phyloP scores from a whole-genome alignment of 495 filamentous ascomycete genomes.

The Glarea lozoyensis region DNA sequence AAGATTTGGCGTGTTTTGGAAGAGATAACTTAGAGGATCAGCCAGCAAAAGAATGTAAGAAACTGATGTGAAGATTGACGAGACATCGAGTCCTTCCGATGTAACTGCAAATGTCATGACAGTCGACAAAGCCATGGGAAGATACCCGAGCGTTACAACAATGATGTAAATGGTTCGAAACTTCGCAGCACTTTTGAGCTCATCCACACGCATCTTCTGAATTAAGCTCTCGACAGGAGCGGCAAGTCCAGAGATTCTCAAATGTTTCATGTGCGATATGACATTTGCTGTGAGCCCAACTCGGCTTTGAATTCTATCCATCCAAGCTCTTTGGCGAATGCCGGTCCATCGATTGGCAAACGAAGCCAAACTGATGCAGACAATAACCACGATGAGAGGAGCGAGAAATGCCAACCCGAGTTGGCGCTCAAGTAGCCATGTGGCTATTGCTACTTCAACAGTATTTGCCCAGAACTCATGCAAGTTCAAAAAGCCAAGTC shows the following conservation, averaged over 20 bases:
- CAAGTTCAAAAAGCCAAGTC: neutral
- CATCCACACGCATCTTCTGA: slow-evolving; percentile 31
- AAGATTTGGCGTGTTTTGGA: slow-evolving; percentile 18
- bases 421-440: slow-evolving; percentile 13
- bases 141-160: neutral
- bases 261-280: slow-evolving; percentile 35
- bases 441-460: slow-evolving; percentile 9
- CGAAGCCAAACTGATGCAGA: slow-evolving; percentile 16
- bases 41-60: slow-evolving; percentile 26
- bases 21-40: slow-evolving; percentile 22
- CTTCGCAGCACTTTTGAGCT: slow-evolving; percentile 22
- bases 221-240: slow-evolving; percentile 25
- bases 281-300: slow-evolving; percentile 22
- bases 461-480: slow-evolving; percentile 13
- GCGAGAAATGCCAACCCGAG: slow-evolving; percentile 7
- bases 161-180: neutral
- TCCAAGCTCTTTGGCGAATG: slow-evolving; percentile 32
- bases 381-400: slow-evolving; percentile 17
- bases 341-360: slow-evolving; percentile 5
- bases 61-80: slow-evolving; percentile 26
- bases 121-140: neutral
- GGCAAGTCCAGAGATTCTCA: slow-evolving; percentile 37
- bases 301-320: slow-evolving; percentile 30
- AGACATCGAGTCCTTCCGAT: neutral
- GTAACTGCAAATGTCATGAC: neutral